Percentiles rank a stretch among this genome's conserved stretches.
These are phyloP conservation scores for Claviceps sp. DNA, from an alignment of 2,329 filamentous ascomycete species.

Conservation along the genomic window DNA sequence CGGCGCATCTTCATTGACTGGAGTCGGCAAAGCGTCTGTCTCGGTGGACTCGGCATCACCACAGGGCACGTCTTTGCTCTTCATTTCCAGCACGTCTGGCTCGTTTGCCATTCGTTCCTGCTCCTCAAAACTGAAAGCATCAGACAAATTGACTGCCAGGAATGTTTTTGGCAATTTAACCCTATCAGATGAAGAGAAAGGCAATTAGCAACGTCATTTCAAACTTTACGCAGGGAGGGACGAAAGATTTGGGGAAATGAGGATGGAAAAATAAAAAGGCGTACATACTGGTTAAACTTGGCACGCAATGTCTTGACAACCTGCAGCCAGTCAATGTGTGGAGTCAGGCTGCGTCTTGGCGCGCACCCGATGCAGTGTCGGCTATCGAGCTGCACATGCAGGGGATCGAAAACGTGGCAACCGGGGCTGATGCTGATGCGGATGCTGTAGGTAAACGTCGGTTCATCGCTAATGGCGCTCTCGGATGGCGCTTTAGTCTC, in stretches of 20 bases:
- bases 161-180: slow-evolving; percentile 56
- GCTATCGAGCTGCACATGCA: slow-evolving; percentile 92
- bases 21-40: neutral
- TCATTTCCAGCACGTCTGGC: slow-evolving; percentile 35
- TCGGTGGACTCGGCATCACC: neutral
- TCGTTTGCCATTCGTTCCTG: slow-evolving; percentile 38
- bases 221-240: neutral
- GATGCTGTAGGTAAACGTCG: slow-evolving; percentile 86
- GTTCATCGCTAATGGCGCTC: slow-evolving; percentile 34
- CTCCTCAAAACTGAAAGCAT: slow-evolving; percentile 47
- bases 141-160: slow-evolving; percentile 49
- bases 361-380: slow-evolving; percentile 94
- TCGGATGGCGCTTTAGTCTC: slow-evolving; percentile 50
- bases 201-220: neutral
- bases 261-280: slow-evolving; percentile 14
- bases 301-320: slow-evolving; percentile 91
- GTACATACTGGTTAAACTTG: slow-evolving; percentile 75
- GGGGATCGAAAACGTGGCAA: slow-evolving; percentile 89
- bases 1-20: neutral
- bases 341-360: slow-evolving; percentile 75
- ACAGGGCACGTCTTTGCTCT: slow-evolving; percentile 20
- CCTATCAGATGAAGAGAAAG: slow-evolving; percentile 19
- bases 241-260: neutral
- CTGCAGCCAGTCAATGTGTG: slow-evolving; percentile 89
- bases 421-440: slow-evolving; percentile 91